Evolutionary conservation across 441 rosid genomes (phyloP).

Genomic region (Flueggea neowawraea): DNA sequence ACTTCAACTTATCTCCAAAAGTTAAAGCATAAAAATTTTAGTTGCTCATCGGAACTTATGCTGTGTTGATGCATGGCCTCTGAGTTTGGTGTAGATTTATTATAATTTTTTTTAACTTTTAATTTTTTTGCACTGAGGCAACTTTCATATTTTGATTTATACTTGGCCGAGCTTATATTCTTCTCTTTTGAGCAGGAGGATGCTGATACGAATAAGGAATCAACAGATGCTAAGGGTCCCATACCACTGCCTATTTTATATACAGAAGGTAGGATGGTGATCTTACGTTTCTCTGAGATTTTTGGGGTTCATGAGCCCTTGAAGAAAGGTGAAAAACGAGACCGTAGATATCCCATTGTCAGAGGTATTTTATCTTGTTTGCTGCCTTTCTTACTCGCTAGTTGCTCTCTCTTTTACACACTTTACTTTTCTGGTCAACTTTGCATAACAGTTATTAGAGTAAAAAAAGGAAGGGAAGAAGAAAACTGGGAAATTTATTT

Average conservation of each 20-base stretch:
- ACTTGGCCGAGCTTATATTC: not conserved
- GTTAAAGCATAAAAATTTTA: too few relatives aligned
- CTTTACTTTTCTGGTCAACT: slow-evolving; percentile 6
- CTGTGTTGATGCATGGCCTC: too few relatives aligned
- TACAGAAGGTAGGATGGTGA: slow-evolving; percentile 82
- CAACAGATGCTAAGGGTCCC: slow-evolving; percentile 41
- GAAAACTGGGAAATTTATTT: too few relatives aligned
- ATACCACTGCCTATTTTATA: slow-evolving; percentile 80
- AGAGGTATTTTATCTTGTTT: slow-evolving; percentile 49
- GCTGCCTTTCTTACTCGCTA: not conserved
- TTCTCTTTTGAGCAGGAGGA: slow-evolving; percentile 41
- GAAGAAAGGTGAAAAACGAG: slow-evolving; percentile 67
- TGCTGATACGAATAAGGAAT: slow-evolving; percentile 38
- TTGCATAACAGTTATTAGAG: not conserved
- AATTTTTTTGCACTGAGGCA: not conserved
- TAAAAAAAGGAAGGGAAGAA: not conserved
- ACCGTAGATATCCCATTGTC: slow-evolving; percentile 42
- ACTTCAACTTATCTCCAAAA: too few relatives aligned
- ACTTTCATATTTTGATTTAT: not conserved
- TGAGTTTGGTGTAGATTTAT: too few relatives aligned
- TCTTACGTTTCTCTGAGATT: slow-evolving; percentile 91
- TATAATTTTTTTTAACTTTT: too few relatives aligned
- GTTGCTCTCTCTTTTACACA: slow-evolving; percentile 13
- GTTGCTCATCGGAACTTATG: too few relatives aligned
- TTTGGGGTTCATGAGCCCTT: slow-evolving; percentile 85